Evolutionary conservation across 371 early-diverging fungal genomes (phyloP), one percentile per base, ranked within the genome.

Genomic region (Syncephalastrum sp.): DNA sequence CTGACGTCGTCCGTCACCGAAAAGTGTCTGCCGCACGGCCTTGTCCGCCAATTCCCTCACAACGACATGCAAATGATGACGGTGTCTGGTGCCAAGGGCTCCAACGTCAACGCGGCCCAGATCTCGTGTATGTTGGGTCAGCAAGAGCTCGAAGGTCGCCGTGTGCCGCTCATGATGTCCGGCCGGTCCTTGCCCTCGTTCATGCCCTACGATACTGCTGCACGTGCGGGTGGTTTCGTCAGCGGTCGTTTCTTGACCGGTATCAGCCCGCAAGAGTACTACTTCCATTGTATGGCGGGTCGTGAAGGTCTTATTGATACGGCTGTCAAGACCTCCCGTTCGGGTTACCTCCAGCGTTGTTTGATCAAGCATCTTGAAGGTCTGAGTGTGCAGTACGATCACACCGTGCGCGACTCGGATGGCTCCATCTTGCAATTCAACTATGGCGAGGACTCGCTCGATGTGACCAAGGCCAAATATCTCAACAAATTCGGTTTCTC

Each of bases 251-350:
- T 99, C 92, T 90, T 99, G 85, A 98, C 98, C 3, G 99, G 99
- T 50, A 94, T 99, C 65, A 91, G 92, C 64, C 97, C 98, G 21
- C 96, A 96, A 64, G 91, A 90, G 69, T 92, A 86, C 74, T 90
- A 89, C 69, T 93, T 91, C 84, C 89, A 89, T 78, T 96, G 96
- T 75, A 99, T 99, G 99, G 99, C 99, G 61, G 99, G 99, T 69
- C 96, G 99, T 79, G 99, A 99, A 87, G 99, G 99, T 65, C 82
- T 99, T 23, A 98, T 99, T 65, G 99, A 99, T 84, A 99, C 99
- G 3, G 99, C 99, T 57, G 99, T 99, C 74, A 99, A 99, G 82
- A 99, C 99, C 0, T 92, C 98, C 45, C 91, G 97, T 69, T 98
- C 99, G 10, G 99, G 99, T 46, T 99, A 99, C 75, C 79, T 99